Conservation (phyloP, 2,329 filamentous ascomycete genomes). For the Aschersonia sp. region DNA sequence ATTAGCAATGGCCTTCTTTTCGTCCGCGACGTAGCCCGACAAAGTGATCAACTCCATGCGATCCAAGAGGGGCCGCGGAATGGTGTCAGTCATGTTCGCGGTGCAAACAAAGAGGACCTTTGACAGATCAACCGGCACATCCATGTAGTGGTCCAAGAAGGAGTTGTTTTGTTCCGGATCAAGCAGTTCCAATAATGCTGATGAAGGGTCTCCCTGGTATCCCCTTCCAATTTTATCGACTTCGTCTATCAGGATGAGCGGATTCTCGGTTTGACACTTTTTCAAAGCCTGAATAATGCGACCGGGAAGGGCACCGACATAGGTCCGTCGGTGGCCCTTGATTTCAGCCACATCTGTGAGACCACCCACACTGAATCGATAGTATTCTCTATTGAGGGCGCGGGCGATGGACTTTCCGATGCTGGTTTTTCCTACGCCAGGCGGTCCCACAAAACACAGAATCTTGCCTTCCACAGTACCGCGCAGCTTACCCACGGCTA, state of each 20-base stretch:
- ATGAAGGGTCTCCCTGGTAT: slow-evolving; percentile 92
- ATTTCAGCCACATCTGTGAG: slow-evolving; percentile 97
- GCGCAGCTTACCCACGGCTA: slow-evolving; percentile 90
- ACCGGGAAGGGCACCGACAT: slow-evolving; percentile 87
- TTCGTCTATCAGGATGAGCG: slow-evolving; percentile 89
- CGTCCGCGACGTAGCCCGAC: slow-evolving; percentile 91
- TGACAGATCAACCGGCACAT: slow-evolving; percentile 90
- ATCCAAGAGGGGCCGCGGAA: slow-evolving; percentile 82
- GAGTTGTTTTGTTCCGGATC: slow-evolving; percentile 96
- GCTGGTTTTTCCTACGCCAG: slow-evolving; percentile 95
- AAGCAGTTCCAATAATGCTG: slow-evolving; percentile 80
- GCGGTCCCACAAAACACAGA: slow-evolving; percentile 89
- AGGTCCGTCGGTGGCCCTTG: slow-evolving; percentile 92
- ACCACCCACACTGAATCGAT: slow-evolving; percentile 94
- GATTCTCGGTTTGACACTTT: slow-evolving; percentile 98
- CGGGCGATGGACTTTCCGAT: slow-evolving; percentile 97
- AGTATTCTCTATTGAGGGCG: slow-evolving; percentile 90
- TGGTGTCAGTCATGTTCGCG: slow-evolving; percentile 97
- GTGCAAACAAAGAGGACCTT: slow-evolving; percentile 98
- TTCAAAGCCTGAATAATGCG: slow-evolving; percentile 97
- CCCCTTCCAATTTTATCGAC: slow-evolving; percentile 96
- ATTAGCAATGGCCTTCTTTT: slow-evolving; percentile 98
- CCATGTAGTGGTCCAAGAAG: slow-evolving; percentile 97
- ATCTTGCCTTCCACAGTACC: slow-evolving; percentile 98
- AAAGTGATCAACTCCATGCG: slow-evolving; percentile 96